Evolutionary conservation across 371 early-diverging fungal species (phyloP), one percentile per base, ranked within the genome.

Genomic region (Circinella minor): DNA sequence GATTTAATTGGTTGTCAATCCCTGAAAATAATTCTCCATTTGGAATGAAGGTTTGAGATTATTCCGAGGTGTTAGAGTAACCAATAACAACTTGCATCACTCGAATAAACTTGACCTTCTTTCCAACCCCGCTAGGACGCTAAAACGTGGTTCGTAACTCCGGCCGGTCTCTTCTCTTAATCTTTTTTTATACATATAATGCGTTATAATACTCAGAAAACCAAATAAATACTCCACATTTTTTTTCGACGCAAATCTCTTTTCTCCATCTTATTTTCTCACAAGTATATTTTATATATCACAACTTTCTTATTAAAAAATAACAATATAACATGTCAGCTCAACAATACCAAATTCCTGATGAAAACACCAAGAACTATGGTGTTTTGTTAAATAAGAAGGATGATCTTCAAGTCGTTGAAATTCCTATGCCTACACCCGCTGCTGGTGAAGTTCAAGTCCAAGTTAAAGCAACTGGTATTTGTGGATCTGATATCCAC

Each of bases 401-500:
- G 54, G 72, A 82, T 39, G 77, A 82, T 63, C 74, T 80, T 51
- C 67, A 74, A 54, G 63, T 80, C 38, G 81, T 79, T 17, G 82
- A 82, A 34, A 71, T 82, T 34, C 77, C 81, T 51, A 49, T 82
- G 14, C 80, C 82, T 17, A 71, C 68, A 9, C 78, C 82, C 51
- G 68, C 54, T 15, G 59, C 63, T n/a, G 78, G 68, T 34, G 74
- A 80, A 47, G 80, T 80, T 13, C 80, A 78, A 55, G 68, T 82
- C 6, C 82, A 80, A 55, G 76, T 78, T 34, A 81, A 81, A 71
- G 77, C 77, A 17, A 76, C 74, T 34, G 83, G 83, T 71, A 81
- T 80, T 36, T 80, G 81, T 66, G 83, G 83, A 37, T 80, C 80
- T 10, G 82, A 82, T 47, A 63, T 80, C 39, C 82, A 82, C 65